Conservation (phyloP, 2,329 filamentous ascomycete species). For the Hirsutella rhossiliensis region DNA sequence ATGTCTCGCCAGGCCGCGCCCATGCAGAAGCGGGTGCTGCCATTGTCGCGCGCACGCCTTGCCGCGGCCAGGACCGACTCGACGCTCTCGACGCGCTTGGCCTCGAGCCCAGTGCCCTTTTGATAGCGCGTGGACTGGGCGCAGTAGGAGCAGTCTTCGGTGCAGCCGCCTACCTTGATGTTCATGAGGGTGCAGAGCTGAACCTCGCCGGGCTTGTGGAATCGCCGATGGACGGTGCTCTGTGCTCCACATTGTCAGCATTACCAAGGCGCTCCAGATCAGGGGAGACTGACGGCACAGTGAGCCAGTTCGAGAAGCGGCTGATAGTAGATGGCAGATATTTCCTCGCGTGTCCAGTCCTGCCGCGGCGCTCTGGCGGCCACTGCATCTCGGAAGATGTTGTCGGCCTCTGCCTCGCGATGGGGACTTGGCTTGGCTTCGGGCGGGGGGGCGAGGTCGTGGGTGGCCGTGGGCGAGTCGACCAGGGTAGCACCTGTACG, state of each 20-base stretch:
- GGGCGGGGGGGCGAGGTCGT: neutral
- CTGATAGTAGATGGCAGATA: conserved; percentile 68
- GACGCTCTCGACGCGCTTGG: conserved; percentile 67
- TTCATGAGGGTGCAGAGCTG: conserved; percentile 95
- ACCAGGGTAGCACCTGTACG: conserved; percentile 6
- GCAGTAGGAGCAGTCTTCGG: conserved; percentile 88
- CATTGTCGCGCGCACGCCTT: conserved; percentile 65
- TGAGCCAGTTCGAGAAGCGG: conserved; percentile 69
- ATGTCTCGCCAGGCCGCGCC: conserved; percentile 90
- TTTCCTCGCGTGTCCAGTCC: conserved; percentile 73
- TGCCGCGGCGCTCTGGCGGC: conserved; percentile 50
- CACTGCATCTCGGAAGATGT: conserved; percentile 39
- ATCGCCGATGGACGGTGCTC: conserved; percentile 69
- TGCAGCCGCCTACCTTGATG: conserved; percentile 90
- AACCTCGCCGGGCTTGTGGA: conserved; percentile 72
- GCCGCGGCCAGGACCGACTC: conserved; percentile 73
- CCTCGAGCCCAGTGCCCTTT: conserved; percentile 65
- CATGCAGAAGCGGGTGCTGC: conserved; percentile 90
- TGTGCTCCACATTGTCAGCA: conserved; percentile 18
- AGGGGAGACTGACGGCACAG: conserved; percentile 46
- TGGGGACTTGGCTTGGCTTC: neutral
- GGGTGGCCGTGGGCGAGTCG: conserved; percentile 4
- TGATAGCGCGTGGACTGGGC: conserved; percentile 75
- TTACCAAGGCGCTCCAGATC: neutral
- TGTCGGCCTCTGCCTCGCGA: conserved; percentile 8